Evolutionary conservation across 2,329 filamentous ascomycete species (phyloP), one percentile per base, ranked within the genome.

Genomic region (Graphiopsis chlorocephala): DNA sequence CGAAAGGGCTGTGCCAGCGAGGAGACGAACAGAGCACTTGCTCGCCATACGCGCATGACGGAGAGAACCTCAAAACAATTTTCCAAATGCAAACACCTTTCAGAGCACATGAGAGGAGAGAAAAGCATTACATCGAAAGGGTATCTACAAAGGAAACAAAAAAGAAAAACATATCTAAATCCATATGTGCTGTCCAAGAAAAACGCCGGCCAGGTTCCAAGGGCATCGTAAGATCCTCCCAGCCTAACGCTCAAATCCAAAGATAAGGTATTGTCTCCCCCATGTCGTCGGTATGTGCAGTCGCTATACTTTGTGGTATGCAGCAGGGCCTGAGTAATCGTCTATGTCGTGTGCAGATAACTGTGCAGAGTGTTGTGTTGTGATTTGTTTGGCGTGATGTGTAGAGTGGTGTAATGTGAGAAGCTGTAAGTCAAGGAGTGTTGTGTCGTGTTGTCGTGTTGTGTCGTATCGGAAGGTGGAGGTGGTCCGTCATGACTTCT

Each of bases 401-500:
- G 17, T 17, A 2, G 48, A 4, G 15, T 28, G 28, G 17, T 29
- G 47, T 50, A 23, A 8, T 29, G n/a, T 45, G 6, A 45, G 55
- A 58, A 58, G 35, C 35, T 38, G 59, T 61, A 52, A 33, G 35
- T 61, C 17, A 53, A 29, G 33, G 48, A 38, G 23, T 20, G 29
- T 50, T 38, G 20, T 28, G 20, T 50, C 59, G 48, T 38, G 59
- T 29, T 28, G 20, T 50, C 59, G 48, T 38, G 59, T 29, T 61
- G 17, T 15, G 23, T 25, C 29, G 35, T 17, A 20, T 42, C 17
- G 31, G 20, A 48, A 8, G 35, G 2, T 31, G 7, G 45, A 25
- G 23, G n/a, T 20, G 3, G 15, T 52, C 4, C 10, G 15, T 59
- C 42, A 64, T 42, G 53, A 23, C 48, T 65, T 65, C 68, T 73